phyloP scores from a whole-genome alignment of 495 filamentous ascomycete species.

The Neurospora intermedia region DNA sequence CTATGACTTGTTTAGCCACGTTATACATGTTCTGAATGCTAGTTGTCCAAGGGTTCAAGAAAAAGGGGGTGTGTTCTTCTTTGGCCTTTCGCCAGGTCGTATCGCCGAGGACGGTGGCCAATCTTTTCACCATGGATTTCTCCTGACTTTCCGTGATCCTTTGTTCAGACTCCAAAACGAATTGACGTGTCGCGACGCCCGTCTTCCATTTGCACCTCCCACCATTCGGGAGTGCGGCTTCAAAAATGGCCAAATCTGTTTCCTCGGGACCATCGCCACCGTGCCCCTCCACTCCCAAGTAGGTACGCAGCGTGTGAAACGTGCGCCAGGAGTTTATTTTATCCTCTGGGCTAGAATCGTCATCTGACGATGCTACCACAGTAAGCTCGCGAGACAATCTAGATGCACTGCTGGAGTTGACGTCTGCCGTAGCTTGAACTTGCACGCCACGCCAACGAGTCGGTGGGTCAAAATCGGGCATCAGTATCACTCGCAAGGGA shows the following conservation, averaged over 20 bases:
- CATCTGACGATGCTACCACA: background rate
- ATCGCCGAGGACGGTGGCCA: background rate
- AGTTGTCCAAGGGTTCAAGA: background rate
- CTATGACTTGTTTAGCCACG: background rate
- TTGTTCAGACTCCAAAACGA: background rate
- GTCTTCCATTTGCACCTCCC: background rate
- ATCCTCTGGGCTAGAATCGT: background rate
- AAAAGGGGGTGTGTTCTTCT: background rate
- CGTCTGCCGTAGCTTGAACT: background rate
- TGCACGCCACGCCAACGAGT: background rate
- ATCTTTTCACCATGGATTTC: background rate
- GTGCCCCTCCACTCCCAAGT: background rate
- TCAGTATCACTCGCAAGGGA: background rate
- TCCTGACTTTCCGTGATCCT: background rate
- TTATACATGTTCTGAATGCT: background rate
- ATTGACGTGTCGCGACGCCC: background rate
- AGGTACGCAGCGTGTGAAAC: background rate
- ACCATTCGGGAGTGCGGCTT: background rate
- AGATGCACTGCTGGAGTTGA: background rate
- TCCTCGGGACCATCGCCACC: background rate
- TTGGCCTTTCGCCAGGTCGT: background rate
- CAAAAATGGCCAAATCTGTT: background rate
- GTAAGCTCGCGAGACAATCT: background rate
- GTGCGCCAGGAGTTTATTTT: background rate
- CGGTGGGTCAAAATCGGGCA: background rate